Evolutionary conservation across 768 basidiomycete species (phyloP).

Genomic region (Leccinum barrowsii): DNA sequence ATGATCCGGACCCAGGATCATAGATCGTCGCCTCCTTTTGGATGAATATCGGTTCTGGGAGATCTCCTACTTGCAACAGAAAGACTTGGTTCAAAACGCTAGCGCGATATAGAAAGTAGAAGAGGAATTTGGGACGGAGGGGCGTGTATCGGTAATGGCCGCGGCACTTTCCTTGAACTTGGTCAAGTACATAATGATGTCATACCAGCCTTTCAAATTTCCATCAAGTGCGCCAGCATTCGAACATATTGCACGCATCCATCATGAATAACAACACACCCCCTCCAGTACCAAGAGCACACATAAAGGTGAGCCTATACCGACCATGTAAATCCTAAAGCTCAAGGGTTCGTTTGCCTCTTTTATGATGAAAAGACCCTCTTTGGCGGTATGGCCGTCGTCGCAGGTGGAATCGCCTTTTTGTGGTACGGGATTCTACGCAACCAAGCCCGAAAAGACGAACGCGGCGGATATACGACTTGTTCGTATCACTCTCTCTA

Average conservation of each 20-base stretch:
- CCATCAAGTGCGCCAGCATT: neutral
- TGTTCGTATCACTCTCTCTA: constrained; percentile 11
- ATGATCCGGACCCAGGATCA: too few relatives aligned
- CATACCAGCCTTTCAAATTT: too few relatives aligned
- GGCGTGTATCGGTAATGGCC: constrained; percentile 37
- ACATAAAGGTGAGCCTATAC: constrained; percentile 4
- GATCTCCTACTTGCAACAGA: constrained; percentile 49
- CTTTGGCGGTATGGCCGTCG: constrained; percentile 21
- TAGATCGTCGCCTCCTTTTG: too few relatives aligned
- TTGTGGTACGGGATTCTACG: constrained; percentile 22
- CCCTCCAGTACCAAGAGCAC: constrained; percentile 12
- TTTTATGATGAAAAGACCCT: constrained; percentile 15
- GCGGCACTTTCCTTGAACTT: too few relatives aligned
- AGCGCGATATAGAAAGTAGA: constrained; percentile 34
- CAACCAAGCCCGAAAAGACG: constrained; percentile 20
- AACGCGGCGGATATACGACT: constrained; percentile 11
- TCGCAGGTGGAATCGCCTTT: constrained; percentile 17
- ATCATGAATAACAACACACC: constrained; percentile 8
- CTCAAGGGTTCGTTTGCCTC: neutral
- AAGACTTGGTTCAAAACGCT: constrained; percentile 54
- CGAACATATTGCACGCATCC: neutral
- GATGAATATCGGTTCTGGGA: neutral
- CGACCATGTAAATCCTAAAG: neutral
- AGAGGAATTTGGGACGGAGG: constrained; percentile 30
- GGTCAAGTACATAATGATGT: too few relatives aligned